A percentile compares a stretch with the other conserved stretches of the same genome.
These are phyloP conservation scores for Diaporthe helianthi DNA, from an alignment of 2,329 filamentous ascomycete genomes.

Conservation along the genomic window DNA sequence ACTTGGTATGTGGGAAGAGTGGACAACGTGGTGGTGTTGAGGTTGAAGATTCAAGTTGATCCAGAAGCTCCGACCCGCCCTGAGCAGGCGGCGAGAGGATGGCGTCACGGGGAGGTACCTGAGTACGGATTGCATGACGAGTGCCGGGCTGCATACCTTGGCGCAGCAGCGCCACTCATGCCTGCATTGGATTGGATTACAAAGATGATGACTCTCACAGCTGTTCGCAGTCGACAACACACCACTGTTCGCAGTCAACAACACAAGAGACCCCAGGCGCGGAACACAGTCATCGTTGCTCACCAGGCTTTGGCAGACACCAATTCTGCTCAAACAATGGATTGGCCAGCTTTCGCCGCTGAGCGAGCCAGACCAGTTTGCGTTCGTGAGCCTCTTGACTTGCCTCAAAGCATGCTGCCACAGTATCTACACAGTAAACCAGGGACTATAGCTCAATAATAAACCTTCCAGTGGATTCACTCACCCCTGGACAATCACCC, in stretches of 20 bases:
- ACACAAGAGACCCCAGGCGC: background rate
- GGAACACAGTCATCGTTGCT: too few species aligned
- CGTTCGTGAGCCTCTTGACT: too few species aligned
- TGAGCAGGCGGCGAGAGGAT: slow-evolving; percentile 13
- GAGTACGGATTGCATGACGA: background rate
- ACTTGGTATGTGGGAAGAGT: background rate
- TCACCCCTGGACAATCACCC: too few species aligned
- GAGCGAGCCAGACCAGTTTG: too few species aligned
- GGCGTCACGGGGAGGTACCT: slow-evolving; percentile 18
- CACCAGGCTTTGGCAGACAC: too few species aligned
- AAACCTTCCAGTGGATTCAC: too few species aligned
- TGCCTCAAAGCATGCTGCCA: too few species aligned
- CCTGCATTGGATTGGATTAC: background rate
- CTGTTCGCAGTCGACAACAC: too few species aligned
- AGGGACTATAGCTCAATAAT: too few species aligned
- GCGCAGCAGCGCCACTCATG: background rate
- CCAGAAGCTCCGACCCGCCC: slow-evolving; percentile 5
- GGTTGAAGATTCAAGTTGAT: background rate
- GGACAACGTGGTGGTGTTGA: background rate
- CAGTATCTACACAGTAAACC: too few species aligned
- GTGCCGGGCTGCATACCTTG: background rate
- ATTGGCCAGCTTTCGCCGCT: too few species aligned
- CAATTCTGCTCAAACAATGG: too few species aligned
- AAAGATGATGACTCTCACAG: background rate
- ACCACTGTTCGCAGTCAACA: background rate